A percentile compares a stretch with the other conserved stretches of the same genome.
Conservation (phyloP, 1,284 basidiomycete species). For the Kwoniella shivajii region DNA sequence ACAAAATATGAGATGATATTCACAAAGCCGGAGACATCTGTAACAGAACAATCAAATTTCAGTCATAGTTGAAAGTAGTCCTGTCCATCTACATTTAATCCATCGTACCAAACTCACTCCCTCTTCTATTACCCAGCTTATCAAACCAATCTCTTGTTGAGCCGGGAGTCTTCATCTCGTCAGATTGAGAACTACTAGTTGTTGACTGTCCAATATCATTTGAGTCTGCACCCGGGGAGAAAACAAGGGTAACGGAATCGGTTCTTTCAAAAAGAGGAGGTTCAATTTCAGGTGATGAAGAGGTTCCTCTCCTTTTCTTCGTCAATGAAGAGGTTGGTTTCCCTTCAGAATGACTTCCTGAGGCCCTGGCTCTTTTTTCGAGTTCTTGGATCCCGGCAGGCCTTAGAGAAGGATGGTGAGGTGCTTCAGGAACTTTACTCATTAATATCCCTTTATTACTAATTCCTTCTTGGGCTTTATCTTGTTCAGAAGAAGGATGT, state of each 20-base stretch:
- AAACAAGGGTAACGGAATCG: too few species aligned
- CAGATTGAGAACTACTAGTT: constrained; percentile 2
- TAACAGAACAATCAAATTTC: too few species aligned
- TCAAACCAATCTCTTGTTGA: constrained; percentile 24
- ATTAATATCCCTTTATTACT: constrained; percentile 3
- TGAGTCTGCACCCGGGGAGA: too few species aligned
- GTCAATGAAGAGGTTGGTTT: neutral
- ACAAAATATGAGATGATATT: too few species aligned
- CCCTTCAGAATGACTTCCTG: neutral
- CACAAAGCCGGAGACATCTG: too few species aligned
- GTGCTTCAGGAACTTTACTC: constrained; percentile 34
- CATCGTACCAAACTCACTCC: constrained; percentile 26
- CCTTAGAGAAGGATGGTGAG: constrained; percentile 40
- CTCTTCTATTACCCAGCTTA: constrained; percentile 15
- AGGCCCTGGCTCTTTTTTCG: neutral
- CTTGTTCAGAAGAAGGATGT: neutral
- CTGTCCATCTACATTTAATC: neutral
- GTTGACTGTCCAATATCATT: neutral
- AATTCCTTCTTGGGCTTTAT: neutral
- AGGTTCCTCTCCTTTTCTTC: too few species aligned
- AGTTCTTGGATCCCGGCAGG: constrained; percentile 38
- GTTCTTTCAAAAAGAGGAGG: too few species aligned
- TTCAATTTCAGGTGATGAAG: too few species aligned
- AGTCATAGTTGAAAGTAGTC: too few species aligned
- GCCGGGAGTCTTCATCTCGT: constrained; percentile 2